Conservation (phyloP, 2,329 filamentous ascomycete species). For the Cryphonectria naterciae region DNA sequence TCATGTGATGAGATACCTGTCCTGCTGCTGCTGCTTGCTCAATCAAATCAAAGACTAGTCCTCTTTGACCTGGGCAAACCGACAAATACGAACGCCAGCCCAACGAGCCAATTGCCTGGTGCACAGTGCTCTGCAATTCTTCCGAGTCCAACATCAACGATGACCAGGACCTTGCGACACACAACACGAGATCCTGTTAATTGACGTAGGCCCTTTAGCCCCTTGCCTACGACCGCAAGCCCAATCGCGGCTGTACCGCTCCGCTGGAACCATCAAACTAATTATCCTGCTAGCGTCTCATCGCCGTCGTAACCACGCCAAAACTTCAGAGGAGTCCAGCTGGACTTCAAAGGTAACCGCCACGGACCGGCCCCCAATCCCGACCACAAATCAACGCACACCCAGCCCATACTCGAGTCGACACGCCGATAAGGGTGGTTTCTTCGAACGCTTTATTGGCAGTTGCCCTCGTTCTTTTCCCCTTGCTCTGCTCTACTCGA, state of each 20-base stretch:
- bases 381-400: background rate
- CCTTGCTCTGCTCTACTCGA: background rate
- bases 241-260: slow-evolving; percentile 4
- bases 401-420: background rate
- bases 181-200: background rate
- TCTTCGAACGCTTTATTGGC: background rate
- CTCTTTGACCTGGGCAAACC: background rate
- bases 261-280: slow-evolving; percentile 2
- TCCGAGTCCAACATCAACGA: background rate
- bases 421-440: background rate
- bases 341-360: background rate
- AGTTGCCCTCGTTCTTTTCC: background rate
- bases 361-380: background rate
- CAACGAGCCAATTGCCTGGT: background rate
- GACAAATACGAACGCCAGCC: background rate
- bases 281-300: slow-evolving; percentile 11
- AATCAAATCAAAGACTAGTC: background rate
- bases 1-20: slow-evolving; percentile 12
- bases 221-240: slow-evolving; percentile 1
- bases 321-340: background rate
- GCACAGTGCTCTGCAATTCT: background rate
- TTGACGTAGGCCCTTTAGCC: background rate
- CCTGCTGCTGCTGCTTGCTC: background rate
- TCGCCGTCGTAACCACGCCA: slow-evolving; percentile 9
- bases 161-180: background rate